Conservation (phyloP, 2,329 filamentous ascomycete genomes). For the Pseudogymnoascus sp. region DNA sequence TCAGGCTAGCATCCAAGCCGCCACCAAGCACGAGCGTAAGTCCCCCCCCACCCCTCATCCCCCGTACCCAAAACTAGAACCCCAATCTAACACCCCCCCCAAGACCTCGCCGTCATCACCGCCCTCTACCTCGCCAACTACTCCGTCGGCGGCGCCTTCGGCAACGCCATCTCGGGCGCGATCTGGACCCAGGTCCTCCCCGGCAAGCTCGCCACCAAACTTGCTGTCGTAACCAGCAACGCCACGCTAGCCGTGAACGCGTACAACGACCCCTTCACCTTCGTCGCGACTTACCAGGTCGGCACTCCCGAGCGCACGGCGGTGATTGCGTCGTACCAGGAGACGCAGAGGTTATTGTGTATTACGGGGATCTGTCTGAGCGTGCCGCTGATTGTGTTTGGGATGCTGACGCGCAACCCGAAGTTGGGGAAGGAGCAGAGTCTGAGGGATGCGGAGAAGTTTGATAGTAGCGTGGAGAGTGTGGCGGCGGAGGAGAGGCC, state of each 20-base stretch:
- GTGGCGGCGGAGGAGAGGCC: background rate
- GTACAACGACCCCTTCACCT: conserved; percentile 30
- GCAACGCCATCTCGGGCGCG: conserved; percentile 48
- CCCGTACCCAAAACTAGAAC: no score
- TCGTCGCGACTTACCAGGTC: conserved; percentile 31
- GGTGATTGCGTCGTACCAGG: conserved; percentile 27
- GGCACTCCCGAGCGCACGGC: conserved; percentile 31
- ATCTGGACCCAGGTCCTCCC: conserved; percentile 54
- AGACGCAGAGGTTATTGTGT: conserved; percentile 39
- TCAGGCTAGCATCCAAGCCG: conserved; percentile 42
- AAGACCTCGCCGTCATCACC: conserved; percentile 54
- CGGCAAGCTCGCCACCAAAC: conserved; percentile 31
- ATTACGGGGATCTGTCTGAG: conserved; percentile 42
- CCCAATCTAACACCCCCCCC: conserved; percentile 6
- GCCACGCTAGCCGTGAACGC: conserved; percentile 29
- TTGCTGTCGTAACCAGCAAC: conserved; percentile 26
- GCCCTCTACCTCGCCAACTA: conserved; percentile 55
- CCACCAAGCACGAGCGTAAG: conserved; percentile 37
- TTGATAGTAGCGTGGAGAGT: background rate
- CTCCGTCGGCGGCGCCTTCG: conserved; percentile 38
- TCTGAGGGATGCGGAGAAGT: conserved; percentile 10
- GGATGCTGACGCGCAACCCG: conserved; percentile 37
- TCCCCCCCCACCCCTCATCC: no score
- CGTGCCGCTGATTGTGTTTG: conserved; percentile 36
- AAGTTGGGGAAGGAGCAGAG: conserved; percentile 23